Evolutionary conservation across 2,329 filamentous ascomycete species (phyloP).

Genomic region (Aureobasidium sp.): DNA sequence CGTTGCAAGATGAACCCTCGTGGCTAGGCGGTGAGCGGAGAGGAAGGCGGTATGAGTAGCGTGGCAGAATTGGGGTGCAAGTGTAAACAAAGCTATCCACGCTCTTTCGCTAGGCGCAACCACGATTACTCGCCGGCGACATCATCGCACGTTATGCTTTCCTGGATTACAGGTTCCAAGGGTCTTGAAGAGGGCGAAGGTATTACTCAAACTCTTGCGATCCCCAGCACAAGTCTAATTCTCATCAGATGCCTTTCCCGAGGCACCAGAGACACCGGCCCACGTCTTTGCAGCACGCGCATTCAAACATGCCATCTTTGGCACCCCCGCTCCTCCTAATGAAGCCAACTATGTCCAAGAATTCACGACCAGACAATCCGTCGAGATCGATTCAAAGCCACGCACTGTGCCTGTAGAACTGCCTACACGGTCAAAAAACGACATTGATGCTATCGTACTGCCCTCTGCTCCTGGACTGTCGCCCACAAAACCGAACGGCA

Average conservation of each 20-base stretch:
- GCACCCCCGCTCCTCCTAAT: conserved; percentile 51
- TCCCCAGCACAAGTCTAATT: background rate
- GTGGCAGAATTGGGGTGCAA: background rate
- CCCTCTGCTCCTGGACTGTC: conserved; percentile 5
- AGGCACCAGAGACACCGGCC: conserved; percentile 57
- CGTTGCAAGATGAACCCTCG: background rate
- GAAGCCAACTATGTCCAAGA: conserved; percentile 20
- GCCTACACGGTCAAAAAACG: background rate
- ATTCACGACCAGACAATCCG: background rate
- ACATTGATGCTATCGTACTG: background rate
- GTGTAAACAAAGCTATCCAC: background rate
- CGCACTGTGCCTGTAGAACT: background rate
- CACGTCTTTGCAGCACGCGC: conserved; percentile 61
- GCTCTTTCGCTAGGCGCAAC: background rate
- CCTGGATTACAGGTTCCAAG: conserved; percentile 17
- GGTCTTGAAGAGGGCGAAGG: conserved; percentile 2
- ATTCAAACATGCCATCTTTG: conserved; percentile 58
- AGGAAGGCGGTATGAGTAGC: background rate
- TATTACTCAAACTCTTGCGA: background rate
- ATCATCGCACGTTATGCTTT: conserved; percentile 16
- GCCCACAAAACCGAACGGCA: conserved; percentile 48
- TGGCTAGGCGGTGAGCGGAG: conserved; percentile 2
- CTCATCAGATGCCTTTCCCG: conserved; percentile 27
- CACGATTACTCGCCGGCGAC: background rate
- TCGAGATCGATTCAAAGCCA: background rate